A percentile compares a stretch with the other conserved stretches of the same genome.
Evolutionary conservation across 1,139 yeast species (phyloP).

Genomic region (Taphrina deformans): DNA sequence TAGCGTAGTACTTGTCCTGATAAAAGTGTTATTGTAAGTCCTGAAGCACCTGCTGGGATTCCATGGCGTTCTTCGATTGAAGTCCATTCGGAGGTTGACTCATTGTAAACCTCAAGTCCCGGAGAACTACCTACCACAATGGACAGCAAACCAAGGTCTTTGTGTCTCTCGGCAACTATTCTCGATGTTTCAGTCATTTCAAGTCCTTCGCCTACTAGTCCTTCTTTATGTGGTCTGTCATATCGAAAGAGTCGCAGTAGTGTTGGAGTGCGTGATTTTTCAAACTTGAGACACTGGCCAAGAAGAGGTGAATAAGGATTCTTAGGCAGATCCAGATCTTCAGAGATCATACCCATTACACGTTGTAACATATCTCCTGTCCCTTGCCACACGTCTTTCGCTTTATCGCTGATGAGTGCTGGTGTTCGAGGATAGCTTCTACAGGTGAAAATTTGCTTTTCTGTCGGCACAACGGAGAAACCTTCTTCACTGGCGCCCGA

Average conservation of each 20-base stretch:
- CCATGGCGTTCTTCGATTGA: constrained; percentile 1
- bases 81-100: background rate
- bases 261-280: constrained; percentile 1
- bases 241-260: constrained; percentile 9
- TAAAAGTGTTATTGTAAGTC: constrained; percentile 1
- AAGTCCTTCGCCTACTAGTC: background rate
- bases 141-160: constrained; percentile 13
- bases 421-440: constrained; percentile 1
- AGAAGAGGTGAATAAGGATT: background rate
- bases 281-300: background rate
- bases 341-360: background rate
- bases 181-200: background rate
- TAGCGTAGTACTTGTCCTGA: background rate
- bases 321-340: background rate
- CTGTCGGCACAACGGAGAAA: background rate
- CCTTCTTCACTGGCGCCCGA: constrained; percentile 23
- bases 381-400: background rate
- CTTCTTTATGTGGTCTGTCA: constrained; percentile 2
- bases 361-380: background rate
- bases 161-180: constrained; percentile 11
- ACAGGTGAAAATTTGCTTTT: constrained; percentile 19
- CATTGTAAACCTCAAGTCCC: constrained; percentile 12
- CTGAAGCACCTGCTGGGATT: background rate
- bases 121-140: constrained; percentile 22
- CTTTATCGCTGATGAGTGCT: background rate